These are phyloP conservation scores for Solidago caesia DNA, from an alignment of 129 eudicot genomes.

Conservation along the genomic window DNA sequence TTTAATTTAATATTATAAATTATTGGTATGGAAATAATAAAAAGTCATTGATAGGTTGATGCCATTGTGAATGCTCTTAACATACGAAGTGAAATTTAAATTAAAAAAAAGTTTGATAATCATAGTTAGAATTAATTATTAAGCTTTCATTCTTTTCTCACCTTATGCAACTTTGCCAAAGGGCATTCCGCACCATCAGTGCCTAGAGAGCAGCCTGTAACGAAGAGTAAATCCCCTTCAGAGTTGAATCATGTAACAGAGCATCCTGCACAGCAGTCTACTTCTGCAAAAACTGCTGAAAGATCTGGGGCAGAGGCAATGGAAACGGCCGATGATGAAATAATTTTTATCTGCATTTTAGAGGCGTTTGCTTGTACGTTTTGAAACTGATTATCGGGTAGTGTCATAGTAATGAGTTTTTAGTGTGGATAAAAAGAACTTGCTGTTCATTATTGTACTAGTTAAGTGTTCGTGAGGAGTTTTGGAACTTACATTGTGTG, in stretches of 20 bases:
- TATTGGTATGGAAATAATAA: no score
- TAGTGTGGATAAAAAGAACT: neutral
- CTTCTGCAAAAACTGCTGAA: conserved; percentile 39
- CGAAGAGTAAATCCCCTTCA: conserved; percentile 46
- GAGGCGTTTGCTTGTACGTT: neutral
- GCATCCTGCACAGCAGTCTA: conserved; percentile 47
- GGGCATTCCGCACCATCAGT: conserved; percentile 50
- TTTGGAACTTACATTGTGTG: neutral
- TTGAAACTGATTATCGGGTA: neutral
- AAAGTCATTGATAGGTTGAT: no score
- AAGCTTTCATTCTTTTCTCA: no score
- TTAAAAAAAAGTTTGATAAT: no score
- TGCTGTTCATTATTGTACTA: neutral
- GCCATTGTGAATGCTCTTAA: no score
- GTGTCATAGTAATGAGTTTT: neutral
- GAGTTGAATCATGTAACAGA: conserved; percentile 58
- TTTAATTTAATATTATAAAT: no score
- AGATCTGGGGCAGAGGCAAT: conserved; percentile 41
- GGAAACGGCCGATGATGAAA: conserved; percentile 58
- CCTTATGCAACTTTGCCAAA: conserved; percentile 40
- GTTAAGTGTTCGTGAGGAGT: neutral
- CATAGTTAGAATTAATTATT: no score
- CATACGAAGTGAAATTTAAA: no score
- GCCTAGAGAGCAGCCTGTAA: conserved; percentile 42
- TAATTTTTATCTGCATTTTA: neutral